Conservation (phyloP, 345 rosid species). For the Ailanthus altissimus region DNA sequence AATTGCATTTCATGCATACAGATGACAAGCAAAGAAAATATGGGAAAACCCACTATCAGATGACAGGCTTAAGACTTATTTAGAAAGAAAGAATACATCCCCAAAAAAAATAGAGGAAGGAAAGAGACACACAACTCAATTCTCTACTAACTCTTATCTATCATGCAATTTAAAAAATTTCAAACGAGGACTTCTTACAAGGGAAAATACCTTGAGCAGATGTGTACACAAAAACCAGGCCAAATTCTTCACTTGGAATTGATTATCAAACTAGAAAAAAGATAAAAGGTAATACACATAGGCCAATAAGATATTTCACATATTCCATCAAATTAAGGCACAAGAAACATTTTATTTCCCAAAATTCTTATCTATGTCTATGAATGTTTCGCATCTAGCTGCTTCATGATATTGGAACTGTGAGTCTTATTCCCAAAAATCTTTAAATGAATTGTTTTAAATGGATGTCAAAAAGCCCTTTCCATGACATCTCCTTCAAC, state of each 20-base stretch:
- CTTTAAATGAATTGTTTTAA: too few species aligned
- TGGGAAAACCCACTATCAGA: too few species aligned
- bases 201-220: conserved; percentile 2
- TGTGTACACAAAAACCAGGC: not conserved
- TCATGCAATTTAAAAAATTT: too few species aligned
- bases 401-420: conserved; percentile 6
- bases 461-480: conserved; percentile 29
- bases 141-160: not conserved
- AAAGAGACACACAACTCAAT: not conserved
- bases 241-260: conserved; percentile 3
- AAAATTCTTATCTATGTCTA: not conserved
- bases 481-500: conserved; percentile 38
- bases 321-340: conserved; percentile 12
- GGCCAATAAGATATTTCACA: not conserved
- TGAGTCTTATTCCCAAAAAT: conserved; percentile 5
- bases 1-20: not conserved
- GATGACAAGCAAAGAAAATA: too few species aligned
- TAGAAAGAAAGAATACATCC: not conserved
- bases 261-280: not conserved
- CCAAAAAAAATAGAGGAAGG: not conserved
- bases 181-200: too few species aligned
- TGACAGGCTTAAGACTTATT: too few species aligned
- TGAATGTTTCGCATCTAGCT: conserved; percentile 11
- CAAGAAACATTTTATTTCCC: not conserved
- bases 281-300: not conserved